Evolutionary conservation across 257 asterid species (phyloP).

Genomic region (Jasminum sambac): DNA sequence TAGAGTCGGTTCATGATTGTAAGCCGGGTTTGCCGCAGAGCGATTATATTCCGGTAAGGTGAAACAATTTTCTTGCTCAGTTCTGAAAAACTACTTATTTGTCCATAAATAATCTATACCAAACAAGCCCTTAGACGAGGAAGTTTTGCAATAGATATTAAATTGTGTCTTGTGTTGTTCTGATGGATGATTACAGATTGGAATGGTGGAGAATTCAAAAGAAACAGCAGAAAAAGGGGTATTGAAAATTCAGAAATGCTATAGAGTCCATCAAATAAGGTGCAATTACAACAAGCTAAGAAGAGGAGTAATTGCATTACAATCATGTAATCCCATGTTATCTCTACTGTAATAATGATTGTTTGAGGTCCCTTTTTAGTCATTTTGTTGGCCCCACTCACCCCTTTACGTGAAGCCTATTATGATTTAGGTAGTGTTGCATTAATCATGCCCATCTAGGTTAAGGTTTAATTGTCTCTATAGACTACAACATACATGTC

Average conservation of each 20-base stretch:
- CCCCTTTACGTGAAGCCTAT: neutral
- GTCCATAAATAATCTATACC: too few species aligned
- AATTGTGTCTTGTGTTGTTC: neutral
- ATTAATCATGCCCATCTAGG: too few species aligned
- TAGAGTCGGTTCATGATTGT: neutral
- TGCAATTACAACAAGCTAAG: slow-evolving; percentile 38
- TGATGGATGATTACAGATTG: slow-evolving; percentile 21
- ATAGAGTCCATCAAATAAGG: slow-evolving; percentile 44
- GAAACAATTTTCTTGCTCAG: slow-evolving; percentile 2
- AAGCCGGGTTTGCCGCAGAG: slow-evolving; percentile 15
- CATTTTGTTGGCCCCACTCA: neutral
- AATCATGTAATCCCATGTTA: slow-evolving; percentile 55
- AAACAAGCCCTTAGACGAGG: neutral
- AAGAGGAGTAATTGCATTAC: slow-evolving; percentile 49
- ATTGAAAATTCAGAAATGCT: slow-evolving; percentile 43
- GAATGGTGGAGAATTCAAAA: slow-evolving; percentile 20
- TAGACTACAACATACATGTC: too few species aligned
- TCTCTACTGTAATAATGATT: slow-evolving; percentile 5
- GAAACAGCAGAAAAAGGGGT: slow-evolving; percentile 29
- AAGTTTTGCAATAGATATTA: neutral
- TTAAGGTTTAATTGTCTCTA: too few species aligned
- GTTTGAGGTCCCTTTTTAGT: neutral
- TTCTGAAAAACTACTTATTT: neutral
- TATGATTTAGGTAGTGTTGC: neutral
- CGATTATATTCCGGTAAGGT: neutral